A percentile compares a stretch with the other conserved stretches of the same genome.
Conservation (phyloP, 306 rosid genomes). For the Sicyos baderoa region DNA sequence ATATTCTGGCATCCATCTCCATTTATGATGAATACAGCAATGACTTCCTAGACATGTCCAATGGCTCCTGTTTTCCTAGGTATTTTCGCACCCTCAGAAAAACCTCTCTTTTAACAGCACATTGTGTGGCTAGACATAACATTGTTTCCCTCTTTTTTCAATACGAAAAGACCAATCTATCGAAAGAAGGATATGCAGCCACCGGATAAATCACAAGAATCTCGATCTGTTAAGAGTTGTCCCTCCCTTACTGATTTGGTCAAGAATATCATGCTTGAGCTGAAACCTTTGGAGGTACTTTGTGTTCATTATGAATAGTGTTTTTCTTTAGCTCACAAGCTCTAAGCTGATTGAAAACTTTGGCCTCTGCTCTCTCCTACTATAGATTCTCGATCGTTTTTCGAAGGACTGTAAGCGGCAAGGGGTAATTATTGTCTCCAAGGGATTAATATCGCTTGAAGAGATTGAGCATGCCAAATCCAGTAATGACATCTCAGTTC, state of each 20-base stretch:
- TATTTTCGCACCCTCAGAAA: constrained; percentile 19
- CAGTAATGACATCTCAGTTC: constrained; percentile 50
- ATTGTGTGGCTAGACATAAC: not conserved
- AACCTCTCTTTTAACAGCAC: not conserved
- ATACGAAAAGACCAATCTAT: constrained; percentile 22
- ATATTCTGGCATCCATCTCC: constrained; percentile 60
- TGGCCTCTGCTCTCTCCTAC: constrained; percentile 36
- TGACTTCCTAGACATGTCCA: constrained; percentile 83
- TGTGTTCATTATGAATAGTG: not conserved
- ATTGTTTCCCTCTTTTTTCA: not conserved
- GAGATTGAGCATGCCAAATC: constrained; percentile 72
- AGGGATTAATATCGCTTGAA: constrained; percentile 57
- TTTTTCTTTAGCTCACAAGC: not conserved
- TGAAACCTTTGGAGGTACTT: constrained; percentile 78
- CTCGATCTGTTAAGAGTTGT: constrained; percentile 43
- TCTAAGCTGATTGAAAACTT: constrained; percentile 10
- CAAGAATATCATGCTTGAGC: constrained; percentile 44
- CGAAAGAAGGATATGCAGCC: constrained; percentile 23
- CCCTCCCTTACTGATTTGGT: constrained; percentile 47
- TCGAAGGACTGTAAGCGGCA: constrained; percentile 43
- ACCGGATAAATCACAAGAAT: constrained; percentile 22
- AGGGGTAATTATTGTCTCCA: constrained; percentile 60
- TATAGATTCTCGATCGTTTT: constrained; percentile 63
- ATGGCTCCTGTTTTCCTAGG: constrained; percentile 79
- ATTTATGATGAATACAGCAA: constrained; percentile 86